These are phyloP conservation scores for Linnemannia exigua DNA, from an alignment of 192 early-diverging fungal genomes.

Conservation along the genomic window DNA sequence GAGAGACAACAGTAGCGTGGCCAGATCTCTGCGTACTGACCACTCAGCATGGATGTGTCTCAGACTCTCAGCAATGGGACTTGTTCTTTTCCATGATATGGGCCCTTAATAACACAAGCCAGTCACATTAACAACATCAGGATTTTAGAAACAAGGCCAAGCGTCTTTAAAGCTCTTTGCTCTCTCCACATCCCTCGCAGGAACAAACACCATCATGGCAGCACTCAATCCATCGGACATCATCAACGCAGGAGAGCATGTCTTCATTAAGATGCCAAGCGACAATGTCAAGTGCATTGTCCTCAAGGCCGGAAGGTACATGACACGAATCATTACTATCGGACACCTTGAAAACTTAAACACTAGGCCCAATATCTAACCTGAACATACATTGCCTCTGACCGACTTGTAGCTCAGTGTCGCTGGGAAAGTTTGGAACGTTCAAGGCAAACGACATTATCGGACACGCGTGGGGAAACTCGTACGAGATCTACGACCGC, in stretches of 20 bases:
- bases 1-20: too few species aligned
- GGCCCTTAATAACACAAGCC: too few species aligned
- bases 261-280: constrained; percentile 88
- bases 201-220: constrained; percentile 17
- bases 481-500: constrained; percentile 85
- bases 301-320: constrained; percentile 71
- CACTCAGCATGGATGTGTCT: too few species aligned
- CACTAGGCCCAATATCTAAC: neutral
- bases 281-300: constrained; percentile 85
- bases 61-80: too few species aligned
- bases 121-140: too few species aligned
- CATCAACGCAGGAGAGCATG: constrained; percentile 73
- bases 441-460: constrained; percentile 86
- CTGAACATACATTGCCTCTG: neutral
- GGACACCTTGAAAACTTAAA: too few species aligned
- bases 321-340: neutral
- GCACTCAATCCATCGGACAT: constrained; percentile 27
- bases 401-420: constrained; percentile 60
- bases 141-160: too few species aligned
- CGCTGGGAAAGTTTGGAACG: constrained; percentile 93
- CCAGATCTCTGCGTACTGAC: too few species aligned
- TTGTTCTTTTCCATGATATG: too few species aligned
- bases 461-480: constrained; percentile 84
- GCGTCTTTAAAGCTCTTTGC: too few species aligned
- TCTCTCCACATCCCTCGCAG: neutral